These are phyloP conservation scores for Hevea brasiliensis DNA, from an alignment of 345 rosid species.

Conservation along the genomic window DNA sequence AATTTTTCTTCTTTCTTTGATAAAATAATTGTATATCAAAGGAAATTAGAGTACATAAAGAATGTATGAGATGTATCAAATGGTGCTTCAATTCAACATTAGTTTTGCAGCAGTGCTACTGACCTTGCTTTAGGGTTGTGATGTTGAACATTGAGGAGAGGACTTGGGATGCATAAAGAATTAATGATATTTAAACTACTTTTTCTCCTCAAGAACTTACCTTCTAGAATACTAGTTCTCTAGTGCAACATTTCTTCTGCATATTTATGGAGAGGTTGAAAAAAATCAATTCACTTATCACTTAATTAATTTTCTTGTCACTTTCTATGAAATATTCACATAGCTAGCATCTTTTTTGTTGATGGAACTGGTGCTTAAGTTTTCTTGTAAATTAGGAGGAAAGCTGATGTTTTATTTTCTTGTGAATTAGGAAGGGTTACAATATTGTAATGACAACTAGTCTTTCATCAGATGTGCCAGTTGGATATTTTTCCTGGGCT, in stretches of 20 bases:
- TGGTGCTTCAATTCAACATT: no score
- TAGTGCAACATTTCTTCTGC: conserved; percentile 1
- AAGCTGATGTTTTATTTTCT: conserved; percentile 12
- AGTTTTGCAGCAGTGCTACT: no score
- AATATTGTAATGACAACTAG: conserved; percentile 88
- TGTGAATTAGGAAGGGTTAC: conserved; percentile 65
- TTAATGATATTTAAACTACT: neutral
- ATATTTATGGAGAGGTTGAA: conserved; percentile 1
- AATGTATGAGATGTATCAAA: no score
- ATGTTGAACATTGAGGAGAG: no score
- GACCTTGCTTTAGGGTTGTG: no score
- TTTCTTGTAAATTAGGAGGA: neutral
- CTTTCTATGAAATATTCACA: neutral
- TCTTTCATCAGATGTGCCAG: conserved; percentile 98
- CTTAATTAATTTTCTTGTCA: neutral
- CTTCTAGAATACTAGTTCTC: neutral
- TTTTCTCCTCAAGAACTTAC: neutral
- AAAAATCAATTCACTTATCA: neutral
- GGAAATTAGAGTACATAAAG: no score
- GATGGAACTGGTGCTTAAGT: conserved; percentile 8
- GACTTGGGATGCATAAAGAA: neutral
- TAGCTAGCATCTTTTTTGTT: neutral
- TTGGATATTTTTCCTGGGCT: conserved; percentile 98
- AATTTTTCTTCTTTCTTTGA: no score
- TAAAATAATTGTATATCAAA: no score